Conservation (phyloP, 1,284 basidiomycete species). For the Rhodofomes roseus region DNA sequence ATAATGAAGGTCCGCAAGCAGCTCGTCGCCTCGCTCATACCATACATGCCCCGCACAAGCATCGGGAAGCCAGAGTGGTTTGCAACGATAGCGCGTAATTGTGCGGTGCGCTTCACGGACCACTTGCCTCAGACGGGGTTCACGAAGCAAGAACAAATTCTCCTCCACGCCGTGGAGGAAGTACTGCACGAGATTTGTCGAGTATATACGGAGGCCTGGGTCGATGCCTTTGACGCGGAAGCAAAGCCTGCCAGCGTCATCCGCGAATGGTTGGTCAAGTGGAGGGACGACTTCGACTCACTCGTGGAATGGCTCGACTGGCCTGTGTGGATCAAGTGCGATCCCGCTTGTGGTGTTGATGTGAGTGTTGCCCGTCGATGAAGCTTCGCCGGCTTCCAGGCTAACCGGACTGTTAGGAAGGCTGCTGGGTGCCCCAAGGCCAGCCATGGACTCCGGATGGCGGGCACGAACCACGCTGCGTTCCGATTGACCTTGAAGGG, state of each 20-base stretch:
- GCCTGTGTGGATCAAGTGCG: background rate
- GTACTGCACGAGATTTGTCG: background rate
- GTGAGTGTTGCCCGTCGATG: background rate
- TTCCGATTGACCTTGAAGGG: too few species aligned
- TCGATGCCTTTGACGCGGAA: background rate
- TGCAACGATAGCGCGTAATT: background rate
- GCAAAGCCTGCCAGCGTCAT: background rate
- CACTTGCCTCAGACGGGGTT: background rate
- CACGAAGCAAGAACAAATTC: background rate
- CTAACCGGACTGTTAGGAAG: too few species aligned
- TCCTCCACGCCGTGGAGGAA: background rate
- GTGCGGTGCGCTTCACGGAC: background rate
- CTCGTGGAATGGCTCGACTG: background rate
- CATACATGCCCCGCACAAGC: background rate
- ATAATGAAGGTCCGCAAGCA: background rate
- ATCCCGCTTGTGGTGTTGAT: background rate
- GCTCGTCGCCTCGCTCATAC: background rate
- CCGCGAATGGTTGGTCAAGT: background rate
- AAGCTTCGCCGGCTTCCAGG: too few species aligned
- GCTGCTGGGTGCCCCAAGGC: too few species aligned
- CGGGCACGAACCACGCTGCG: too few species aligned
- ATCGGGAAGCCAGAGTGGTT: background rate
- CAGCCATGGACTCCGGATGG: too few species aligned
- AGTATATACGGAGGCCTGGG: background rate
- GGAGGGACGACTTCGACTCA: background rate